Base-by-base conservation (phyloP, 2,329 filamentous ascomycete genomes). In the Bipolaris cookei region DNA sequence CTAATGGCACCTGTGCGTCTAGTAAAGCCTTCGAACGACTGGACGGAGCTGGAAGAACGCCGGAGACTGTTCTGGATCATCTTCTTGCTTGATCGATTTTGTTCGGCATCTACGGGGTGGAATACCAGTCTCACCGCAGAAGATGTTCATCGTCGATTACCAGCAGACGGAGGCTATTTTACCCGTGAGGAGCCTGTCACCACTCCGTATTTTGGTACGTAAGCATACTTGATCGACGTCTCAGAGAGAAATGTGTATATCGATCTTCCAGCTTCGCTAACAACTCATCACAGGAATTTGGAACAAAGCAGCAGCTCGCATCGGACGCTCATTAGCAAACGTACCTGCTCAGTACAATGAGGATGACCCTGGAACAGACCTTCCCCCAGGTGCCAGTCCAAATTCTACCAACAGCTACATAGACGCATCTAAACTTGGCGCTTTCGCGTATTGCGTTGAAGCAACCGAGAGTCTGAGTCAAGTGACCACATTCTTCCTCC, bases 311-410 rank as follows among this genome's bases (percentile, higher is more conserved):
- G 67, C 69, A 4, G 71, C 71, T n/a, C 59, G 69, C 14, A 72
- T 74, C 18, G 71, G 71, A 2, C 65, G 65, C 14, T 74, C 72
- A 8, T 48, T 74, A 2, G 71, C 71, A 4, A 63, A 73, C 13
- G 68, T 74, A 1, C 72, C 72, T 25, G 70, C 70, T 4, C 72
- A 72, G 23, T 74, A 74, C 48, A 74, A 73, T 42, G 72, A 73
- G 30, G 72, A 74, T 6, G 72, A 73, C 41, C 58, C 71, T 18
- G 55, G 43, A 1, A n/a, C 61, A 2, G 69, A 73, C 20, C 60
- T 64, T 21, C 61, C 54, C 1, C 66, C 64, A 58, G 69, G 68
- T 3, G 61, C 68, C 2, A 74, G 71, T 46, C 71, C 72, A 1
- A 69, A 63, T n/a, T 73, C 71, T 0, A 65, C 63, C 3, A 71